Evolutionary conservation across 2,329 filamentous ascomycete species (phyloP), one percentile per base, ranked within the genome.

Genomic region (Amesomyces nigricolor): DNA sequence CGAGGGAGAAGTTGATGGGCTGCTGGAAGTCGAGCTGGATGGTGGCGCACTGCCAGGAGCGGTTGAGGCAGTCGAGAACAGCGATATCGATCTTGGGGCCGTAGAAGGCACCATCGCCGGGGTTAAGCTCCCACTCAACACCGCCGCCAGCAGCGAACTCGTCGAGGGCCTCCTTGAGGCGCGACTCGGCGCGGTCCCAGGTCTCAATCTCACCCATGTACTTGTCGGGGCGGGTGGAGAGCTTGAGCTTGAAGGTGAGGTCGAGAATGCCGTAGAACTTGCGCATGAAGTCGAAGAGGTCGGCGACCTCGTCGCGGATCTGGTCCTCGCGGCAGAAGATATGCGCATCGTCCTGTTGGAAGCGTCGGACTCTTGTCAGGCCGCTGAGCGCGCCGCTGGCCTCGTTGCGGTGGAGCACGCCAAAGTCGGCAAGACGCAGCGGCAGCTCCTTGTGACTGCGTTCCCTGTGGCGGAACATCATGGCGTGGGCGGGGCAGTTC

Each of bases 41-140:
- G 11, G 92, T 97, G 64, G 92, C 90, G 67, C 89, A 95, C 72
- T 95, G 88, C 76, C 85, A 35, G n/a, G 54, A 43, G 57, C 59
- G 54, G 52, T 65, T 61, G 13, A 65, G 63, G 54, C 63, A 65
- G 46, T 65, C 63, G 56, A 64, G 22, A 58, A 99, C 91, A 59
- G 89, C 95, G 67, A 99, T 94, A 66, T 99, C 94, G 65, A 97
- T 96, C 82, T 99, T 99, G 50, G 94, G 94, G 1, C 94, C 94
- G 71, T 99, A 99, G 75, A 97, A 99, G 51, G 94, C 94, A 68
- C 94, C 94, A 65, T 99, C 94, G 55, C 92, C 94, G 58, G 90
- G 87, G 72, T 97, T 96, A 50, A 96, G 78, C 70, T 89, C 87
- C 94, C 94, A 99, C 61, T 84, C 77, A 35, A 84, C 79, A 58